Evolutionary conservation across 176 grass and related monocot species (phyloP).

Genomic region (Carex littledalei): DNA sequence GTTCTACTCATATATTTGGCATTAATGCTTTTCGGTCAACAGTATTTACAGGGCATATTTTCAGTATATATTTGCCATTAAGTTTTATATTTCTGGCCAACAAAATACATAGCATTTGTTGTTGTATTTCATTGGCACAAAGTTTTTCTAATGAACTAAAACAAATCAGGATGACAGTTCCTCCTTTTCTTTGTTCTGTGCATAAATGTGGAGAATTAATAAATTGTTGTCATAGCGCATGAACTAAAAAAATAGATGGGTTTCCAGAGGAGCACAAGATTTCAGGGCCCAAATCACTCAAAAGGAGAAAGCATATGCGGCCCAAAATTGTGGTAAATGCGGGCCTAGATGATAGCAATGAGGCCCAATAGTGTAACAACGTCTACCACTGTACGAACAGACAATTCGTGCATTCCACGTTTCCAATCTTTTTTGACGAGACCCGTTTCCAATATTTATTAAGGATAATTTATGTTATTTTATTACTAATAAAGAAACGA

Average conservation of each 20-base stretch:
- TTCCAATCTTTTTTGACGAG: not conserved
- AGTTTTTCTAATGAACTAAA: not conserved
- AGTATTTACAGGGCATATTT: too few relatives aligned
- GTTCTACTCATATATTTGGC: not conserved
- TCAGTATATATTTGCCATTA: too few relatives aligned
- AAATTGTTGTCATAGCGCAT: too few relatives aligned
- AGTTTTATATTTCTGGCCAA: too few relatives aligned
- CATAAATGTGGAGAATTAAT: not conserved
- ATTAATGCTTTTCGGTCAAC: not conserved
- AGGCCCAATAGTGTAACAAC: not conserved
- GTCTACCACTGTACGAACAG: not conserved
- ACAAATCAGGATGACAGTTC: not conserved
- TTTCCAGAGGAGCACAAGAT: not conserved
- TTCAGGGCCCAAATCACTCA: not conserved
- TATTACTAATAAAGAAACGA: not conserved
- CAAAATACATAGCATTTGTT: not conserved
- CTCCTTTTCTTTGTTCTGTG: not conserved
- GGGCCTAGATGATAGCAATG: not conserved
- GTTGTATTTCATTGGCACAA: not conserved
- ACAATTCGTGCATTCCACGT: constrained; percentile 14
- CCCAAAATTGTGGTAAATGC: not conserved
- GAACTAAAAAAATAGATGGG: not conserved
- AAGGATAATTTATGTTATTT: not conserved
- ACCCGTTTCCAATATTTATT: not conserved
- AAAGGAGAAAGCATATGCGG: not conserved